Percentiles rank a stretch among this genome's conserved stretches.
phyloP scores from a whole-genome alignment of 768 basidiomycete genomes.

The Naganishia vaughanmartiniae region DNA sequence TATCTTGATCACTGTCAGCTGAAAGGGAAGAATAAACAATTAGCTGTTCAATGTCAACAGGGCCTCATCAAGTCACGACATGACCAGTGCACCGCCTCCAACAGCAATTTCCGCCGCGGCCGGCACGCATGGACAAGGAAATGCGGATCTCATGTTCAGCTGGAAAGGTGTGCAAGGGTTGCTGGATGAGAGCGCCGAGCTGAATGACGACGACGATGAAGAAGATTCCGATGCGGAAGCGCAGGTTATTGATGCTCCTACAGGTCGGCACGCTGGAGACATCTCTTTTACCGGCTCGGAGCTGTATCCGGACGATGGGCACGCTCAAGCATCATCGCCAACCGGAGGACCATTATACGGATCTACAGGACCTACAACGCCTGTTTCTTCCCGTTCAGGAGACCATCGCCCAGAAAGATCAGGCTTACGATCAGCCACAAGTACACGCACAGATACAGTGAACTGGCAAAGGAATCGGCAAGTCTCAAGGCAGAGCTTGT shows the following conservation, averaged over 20 bases:
- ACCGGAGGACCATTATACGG: neutral
- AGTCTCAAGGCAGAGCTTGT: conserved; percentile 7
- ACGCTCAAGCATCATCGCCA: neutral
- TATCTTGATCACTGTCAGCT: too few relatives aligned
- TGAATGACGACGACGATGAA: neutral
- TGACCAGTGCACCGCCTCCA: neutral
- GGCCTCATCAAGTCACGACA: too few relatives aligned
- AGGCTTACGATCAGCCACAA: neutral
- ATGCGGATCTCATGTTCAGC: conserved; percentile 15
- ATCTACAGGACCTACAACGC: conserved; percentile 3
- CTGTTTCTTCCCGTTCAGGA: neutral
- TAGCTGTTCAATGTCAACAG: too few relatives aligned
- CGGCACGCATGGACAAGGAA: neutral
- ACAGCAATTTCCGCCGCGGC: neutral
- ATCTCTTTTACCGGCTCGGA: neutral
- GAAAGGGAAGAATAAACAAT: too few relatives aligned
- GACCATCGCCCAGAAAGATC: neutral
- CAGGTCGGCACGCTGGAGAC: neutral
- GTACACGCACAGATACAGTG: neutral
- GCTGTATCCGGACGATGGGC: neutral
- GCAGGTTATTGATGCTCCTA: neutral
- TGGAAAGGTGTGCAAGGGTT: conserved; percentile 15
- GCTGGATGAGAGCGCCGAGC: conserved; percentile 3
- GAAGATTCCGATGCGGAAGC: neutral
- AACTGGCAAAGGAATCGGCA: neutral